Evolutionary conservation across 2,329 filamentous ascomycete species (phyloP), one percentile per base, ranked within the genome.

Genomic region (Claviceps citrina): DNA sequence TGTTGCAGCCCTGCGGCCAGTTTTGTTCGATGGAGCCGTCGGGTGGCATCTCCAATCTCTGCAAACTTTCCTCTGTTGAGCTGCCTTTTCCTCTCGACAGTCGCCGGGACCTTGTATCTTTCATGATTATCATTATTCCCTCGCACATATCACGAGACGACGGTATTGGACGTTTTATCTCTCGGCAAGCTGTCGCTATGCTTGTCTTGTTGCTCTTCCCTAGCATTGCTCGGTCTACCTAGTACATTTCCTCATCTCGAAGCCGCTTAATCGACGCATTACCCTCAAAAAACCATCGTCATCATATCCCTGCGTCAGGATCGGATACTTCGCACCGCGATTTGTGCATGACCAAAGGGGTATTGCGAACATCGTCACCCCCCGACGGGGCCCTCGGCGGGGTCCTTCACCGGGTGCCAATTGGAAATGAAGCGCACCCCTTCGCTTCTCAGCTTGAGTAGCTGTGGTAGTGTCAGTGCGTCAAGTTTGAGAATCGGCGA

Each of bases 371-470:
- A 8, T 33, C n/a, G 13, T 30, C 15, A 15, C 16, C n/a, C n/a
- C n/a, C n/a, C n/a, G n/a, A n/a, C n/a, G n/a, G n/a, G n/a, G n/a
- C n/a, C n/a, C n/a, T n/a, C n/a, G n/a, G n/a, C n/a, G n/a, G n/a
- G n/a, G n/a, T 18, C 20, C 12, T 22, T 19, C 3, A 13, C 18
- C n/a, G 28, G 7, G 15, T 19, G n/a, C 40, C 40, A 33, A 38
- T 42, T 40, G 31, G 41, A 36, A 22, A 57, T 54, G 54, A 52
- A 50, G 41, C 51, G 48, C 38, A 47, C 46, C 13, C 47, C 50
- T 42, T 55, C 56, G 44, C 49, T 59, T 46, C 47, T 51, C 40
- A 58, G 52, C 47, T 48, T 56, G 46, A 57, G 57, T 49, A 58
- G 56, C 50, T 54, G 56, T 34, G 56, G 56, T 32, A 60, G 53